These are phyloP conservation scores for Phytophthora parvispora DNA, from an alignment of 352 stramenopile species.

Conservation along the genomic window DNA sequence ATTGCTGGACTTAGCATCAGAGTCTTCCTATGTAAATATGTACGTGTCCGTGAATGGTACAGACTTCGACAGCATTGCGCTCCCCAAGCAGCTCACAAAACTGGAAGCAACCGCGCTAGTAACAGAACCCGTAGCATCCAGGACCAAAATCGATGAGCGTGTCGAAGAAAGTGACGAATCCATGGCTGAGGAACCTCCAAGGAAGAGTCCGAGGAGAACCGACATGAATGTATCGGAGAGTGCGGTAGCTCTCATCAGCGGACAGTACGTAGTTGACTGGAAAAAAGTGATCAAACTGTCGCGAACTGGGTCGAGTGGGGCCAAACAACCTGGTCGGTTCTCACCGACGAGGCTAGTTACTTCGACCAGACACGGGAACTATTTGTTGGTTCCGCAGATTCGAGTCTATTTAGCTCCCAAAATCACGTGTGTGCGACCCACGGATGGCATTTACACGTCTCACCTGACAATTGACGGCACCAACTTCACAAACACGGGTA, in stretches of 20 bases:
- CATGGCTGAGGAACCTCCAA: not conserved
- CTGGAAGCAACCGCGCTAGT: conserved; percentile 12
- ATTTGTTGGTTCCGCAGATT: conserved; percentile 41
- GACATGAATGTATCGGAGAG: conserved; percentile 1
- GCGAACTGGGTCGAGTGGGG: not conserved
- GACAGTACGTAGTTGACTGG: conserved; percentile 36
- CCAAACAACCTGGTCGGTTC: not conserved
- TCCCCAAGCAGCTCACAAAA: conserved; percentile 42
- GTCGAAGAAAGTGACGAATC: conserved; percentile 23
- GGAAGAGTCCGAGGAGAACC: conserved; percentile 13
- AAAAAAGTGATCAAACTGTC: conserved; percentile 20
- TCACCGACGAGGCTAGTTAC: conserved; percentile 3
- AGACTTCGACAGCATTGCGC: conserved; percentile 73
- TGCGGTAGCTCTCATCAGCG: conserved; percentile 13
- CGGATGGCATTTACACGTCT: conserved; percentile 75
- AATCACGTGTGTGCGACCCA: conserved; percentile 50
- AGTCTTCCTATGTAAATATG: conserved; percentile 34
- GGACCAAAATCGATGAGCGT: conserved; percentile 11
- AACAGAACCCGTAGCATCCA: not conserved
- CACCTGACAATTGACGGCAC: conserved; percentile 59
- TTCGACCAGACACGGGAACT: conserved; percentile 3
- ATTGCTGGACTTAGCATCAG: conserved; percentile 30
- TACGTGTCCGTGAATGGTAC: conserved; percentile 66
- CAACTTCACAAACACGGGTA: conserved; percentile 63
- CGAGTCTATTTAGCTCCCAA: conserved; percentile 61